Evolutionary conservation across 2,329 filamentous ascomycete genomes (phyloP).

Genomic region (Rhynchosporium secalis): DNA sequence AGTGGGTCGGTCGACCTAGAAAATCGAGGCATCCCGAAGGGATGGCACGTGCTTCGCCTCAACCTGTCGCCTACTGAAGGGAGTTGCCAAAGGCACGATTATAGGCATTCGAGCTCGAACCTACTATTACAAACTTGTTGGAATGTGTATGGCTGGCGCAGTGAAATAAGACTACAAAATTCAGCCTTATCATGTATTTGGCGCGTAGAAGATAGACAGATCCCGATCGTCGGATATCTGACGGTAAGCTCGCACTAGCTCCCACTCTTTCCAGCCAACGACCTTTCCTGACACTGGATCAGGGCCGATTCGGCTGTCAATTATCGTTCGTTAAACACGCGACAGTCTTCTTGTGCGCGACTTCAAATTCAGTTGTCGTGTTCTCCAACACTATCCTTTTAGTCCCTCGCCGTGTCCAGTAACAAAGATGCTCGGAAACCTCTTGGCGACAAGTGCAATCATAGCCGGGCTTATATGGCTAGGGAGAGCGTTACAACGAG

Average conservation of each 20-base stretch:
- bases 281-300: not conserved
- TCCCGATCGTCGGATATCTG: not conserved
- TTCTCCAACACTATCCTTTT: not conserved
- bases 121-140: too few relatives aligned
- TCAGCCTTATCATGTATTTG: conserved; percentile 1
- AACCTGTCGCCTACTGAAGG: too few relatives aligned
- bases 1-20: too few relatives aligned
- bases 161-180: too few relatives aligned
- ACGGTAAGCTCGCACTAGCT: conserved; percentile 3
- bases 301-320: not conserved
- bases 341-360: not conserved
- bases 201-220: not conserved
- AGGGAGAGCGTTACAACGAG: conserved; percentile 9
- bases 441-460: conserved; percentile 12
- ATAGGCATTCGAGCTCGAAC: not conserved
- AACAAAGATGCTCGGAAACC: conserved; percentile 13
- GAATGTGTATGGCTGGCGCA: not conserved
- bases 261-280: not conserved
- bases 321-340: not conserved
- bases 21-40: too few relatives aligned
- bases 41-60: too few relatives aligned
- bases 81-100: not conserved
- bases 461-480: conserved; percentile 6
- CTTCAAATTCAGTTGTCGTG: not conserved
- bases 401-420: not conserved